A percentile compares a stretch with the other conserved stretches of the same genome.
Evolutionary conservation across 805 yeast genomes (phyloP).

Genomic region (Saccharomycopsis oosterbeekiorum): DNA sequence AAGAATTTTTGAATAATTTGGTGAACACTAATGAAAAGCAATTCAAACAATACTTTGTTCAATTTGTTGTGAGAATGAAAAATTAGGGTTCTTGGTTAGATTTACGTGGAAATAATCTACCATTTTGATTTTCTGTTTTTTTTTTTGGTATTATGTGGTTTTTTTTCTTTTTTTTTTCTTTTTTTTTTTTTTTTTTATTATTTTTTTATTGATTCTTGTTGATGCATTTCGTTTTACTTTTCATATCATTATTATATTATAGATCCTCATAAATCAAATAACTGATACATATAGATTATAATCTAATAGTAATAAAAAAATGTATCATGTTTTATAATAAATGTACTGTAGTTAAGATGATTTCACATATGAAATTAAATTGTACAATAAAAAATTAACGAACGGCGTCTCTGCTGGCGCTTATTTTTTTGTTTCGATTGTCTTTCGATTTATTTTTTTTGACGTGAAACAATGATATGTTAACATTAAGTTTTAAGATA

Average conservation of each 20-base stretch:
- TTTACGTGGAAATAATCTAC: background rate
- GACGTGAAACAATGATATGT: background rate
- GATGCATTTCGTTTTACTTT: background rate
- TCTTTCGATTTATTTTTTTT: background rate
- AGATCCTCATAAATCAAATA: constrained; percentile 1
- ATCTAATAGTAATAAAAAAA: background rate
- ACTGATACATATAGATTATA: background rate
- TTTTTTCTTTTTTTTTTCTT: background rate
- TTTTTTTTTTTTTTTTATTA: background rate
- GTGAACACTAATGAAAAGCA: constrained; percentile 46
- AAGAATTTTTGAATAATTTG: constrained; percentile 53
- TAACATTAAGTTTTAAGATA: background rate
- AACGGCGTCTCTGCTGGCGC: background rate
- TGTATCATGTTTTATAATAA: background rate
- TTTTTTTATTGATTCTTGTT: background rate
- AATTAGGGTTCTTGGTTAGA: background rate
- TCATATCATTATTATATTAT: background rate
- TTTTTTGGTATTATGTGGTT: background rate
- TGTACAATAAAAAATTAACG: too few relatives aligned
- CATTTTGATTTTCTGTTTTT: background rate
- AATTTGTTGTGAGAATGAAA: constrained; percentile 30
- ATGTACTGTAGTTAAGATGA: background rate
- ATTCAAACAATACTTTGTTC: constrained; percentile 62
- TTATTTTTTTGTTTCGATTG: background rate
- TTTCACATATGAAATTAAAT: background rate